Evolutionary conservation across 345 rosid species (phyloP).

Genomic region (Eutrema japonicum): DNA sequence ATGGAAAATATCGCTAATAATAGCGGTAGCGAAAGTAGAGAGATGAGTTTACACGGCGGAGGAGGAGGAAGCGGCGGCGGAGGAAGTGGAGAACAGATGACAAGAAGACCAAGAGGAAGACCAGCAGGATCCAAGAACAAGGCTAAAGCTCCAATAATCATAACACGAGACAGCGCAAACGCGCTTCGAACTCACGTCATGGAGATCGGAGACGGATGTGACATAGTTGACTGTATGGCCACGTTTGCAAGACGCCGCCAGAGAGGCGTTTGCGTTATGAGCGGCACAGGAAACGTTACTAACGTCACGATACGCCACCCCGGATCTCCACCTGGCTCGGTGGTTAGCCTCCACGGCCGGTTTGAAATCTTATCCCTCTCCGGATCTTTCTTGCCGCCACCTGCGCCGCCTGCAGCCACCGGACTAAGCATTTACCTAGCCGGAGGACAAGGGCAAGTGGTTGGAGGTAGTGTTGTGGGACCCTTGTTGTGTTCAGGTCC

Average conservation of each 20-base stretch:
- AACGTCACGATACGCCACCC: conserved; percentile 94
- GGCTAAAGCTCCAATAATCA: conserved; percentile 89
- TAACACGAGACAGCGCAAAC: conserved; percentile 94
- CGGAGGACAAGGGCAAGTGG: conserved; percentile 97
- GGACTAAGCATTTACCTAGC: conserved; percentile 90
- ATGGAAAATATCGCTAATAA: conserved; percentile 43
- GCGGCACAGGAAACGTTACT: conserved; percentile 82
- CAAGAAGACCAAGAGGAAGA: conserved; percentile 82
- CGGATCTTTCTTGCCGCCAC: conserved; percentile 90
- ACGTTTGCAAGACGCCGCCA: conserved; percentile 86
- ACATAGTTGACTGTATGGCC: conserved; percentile 81
- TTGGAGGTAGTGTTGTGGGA: conserved; percentile 96
- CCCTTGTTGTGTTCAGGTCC: conserved; percentile 85
- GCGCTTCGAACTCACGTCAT: conserved; percentile 91
- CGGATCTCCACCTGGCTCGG: conserved; percentile 74
- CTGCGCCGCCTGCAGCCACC: conserved; percentile 94
- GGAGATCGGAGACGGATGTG: conserved; percentile 92
- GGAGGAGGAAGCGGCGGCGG: conserved; percentile 44
- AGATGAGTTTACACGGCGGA: conserved; percentile 41
- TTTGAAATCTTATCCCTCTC: conserved; percentile 89
- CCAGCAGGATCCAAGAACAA: conserved; percentile 98
- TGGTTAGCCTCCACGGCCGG: conserved; percentile 84
- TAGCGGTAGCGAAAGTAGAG: conserved; percentile 56
- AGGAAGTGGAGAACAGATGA: conserved; percentile 62
- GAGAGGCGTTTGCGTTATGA: conserved; percentile 92